Evolutionary conservation across 2,329 filamentous ascomycete species (phyloP), one percentile per base, ranked within the genome.

Genomic region (Penicillium glabrum): DNA sequence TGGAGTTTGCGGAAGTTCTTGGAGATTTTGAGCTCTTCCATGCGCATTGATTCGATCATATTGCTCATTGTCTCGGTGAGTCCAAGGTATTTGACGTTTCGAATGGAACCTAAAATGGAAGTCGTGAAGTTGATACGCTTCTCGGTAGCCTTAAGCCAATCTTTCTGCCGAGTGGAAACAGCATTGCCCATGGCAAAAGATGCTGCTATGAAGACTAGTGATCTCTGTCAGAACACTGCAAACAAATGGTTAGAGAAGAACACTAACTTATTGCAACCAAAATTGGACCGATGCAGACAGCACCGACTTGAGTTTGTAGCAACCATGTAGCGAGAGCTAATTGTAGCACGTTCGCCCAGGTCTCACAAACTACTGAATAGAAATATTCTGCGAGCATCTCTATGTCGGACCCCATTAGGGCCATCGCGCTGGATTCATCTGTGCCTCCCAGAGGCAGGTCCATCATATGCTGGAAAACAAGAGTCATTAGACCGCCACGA

Each of bases 131-230:
- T 73, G 23, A 81, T 72, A 3, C 78, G 72, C 31, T 72, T 70
- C 61, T 80, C 69, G 3, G 76, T 77, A 14, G 75, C 74, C 21
- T 71, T 66, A 41, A 79, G 72, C 78, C 79, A 80, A 7, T 56
- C 54, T 26, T 68, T 70, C 39, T 77, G 75, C 10, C 60, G 29
- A 29, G 29, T 19, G n/a, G 61, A 59, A 11, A 67, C 53, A n/a
- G 56, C 46, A 58, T 61, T 54, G 1, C 62, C 61, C 56, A 63
- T 61, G 16, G 52, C 49, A 52, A 61, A 61, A 0, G 59, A 51
- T 23, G 53, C 4, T n/a, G 33, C 33, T 35, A 35, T 35, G 16
- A 35, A 35, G 13, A 16, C 33, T 35, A n/a, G 14, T 16, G 14
- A 35, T 3, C 33, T 14, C 33, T 16, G 33, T 35, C 16, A 35